Evolutionary conservation across 129 eudicot genomes (phyloP).

Genomic region (Arctium minus): DNA sequence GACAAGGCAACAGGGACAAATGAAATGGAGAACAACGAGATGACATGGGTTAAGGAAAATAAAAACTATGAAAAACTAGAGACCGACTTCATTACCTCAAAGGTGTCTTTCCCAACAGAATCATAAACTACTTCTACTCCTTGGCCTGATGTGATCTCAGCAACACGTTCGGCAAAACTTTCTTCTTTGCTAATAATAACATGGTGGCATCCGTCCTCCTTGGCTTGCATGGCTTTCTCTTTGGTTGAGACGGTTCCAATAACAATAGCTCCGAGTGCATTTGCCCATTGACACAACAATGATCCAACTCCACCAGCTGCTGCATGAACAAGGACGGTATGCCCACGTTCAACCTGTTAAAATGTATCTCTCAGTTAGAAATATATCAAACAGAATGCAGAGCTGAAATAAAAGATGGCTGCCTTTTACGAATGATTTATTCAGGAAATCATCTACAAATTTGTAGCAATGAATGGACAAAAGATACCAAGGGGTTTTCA

Average conservation of each 20-base stretch:
- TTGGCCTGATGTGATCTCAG: constrained; percentile 63
- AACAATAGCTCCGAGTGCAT: constrained; percentile 68
- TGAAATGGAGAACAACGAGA: not conserved
- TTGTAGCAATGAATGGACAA: too few species aligned
- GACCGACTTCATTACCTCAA: constrained; percentile 41
- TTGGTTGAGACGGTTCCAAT: constrained; percentile 80
- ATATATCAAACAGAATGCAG: not conserved
- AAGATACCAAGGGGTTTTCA: too few species aligned
- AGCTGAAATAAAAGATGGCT: not conserved
- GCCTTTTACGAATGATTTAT: not conserved
- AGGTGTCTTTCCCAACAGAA: constrained; percentile 82
- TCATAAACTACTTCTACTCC: constrained; percentile 89
- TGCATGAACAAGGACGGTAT: constrained; percentile 78
- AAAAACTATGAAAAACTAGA: too few species aligned
- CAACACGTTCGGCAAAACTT: constrained; percentile 61
- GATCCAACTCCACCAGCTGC: constrained; percentile 92
- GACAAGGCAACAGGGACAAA: too few species aligned
- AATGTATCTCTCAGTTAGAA: not conserved
- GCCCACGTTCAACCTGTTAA: constrained; percentile 66
- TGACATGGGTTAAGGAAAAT: not conserved
- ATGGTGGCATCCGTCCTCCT: constrained; percentile 81
- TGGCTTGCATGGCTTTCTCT: constrained; percentile 77
- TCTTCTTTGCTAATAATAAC: constrained; percentile 61
- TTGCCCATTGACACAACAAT: constrained; percentile 81
- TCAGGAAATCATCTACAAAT: not conserved